Evolutionary conservation across 164 flowering plant genomes (phyloP), one percentile per base, ranked within the genome.

Genomic region (Stephania yunnanensis): DNA sequence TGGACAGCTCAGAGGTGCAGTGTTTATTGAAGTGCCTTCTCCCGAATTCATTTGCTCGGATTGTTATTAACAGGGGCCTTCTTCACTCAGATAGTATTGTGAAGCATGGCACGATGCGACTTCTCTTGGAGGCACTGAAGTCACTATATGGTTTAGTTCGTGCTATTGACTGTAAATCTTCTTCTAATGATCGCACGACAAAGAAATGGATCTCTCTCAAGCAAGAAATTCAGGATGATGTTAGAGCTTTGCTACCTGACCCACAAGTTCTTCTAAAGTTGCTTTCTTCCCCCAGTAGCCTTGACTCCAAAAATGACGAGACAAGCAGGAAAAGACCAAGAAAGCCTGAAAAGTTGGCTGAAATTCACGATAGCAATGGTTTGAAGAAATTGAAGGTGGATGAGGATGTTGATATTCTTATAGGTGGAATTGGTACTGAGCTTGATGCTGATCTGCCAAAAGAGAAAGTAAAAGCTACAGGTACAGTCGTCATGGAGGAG

Each of bases 61-160:
- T 85, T 30, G 86, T 83, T 15, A 84, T 92, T 64, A 92, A 88
- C 55, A 93, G 93, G 85, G 99, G 99, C 52, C 80, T 95, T 82
- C 98, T 89, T 79, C 97, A 92, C 72, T 78, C 92, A 3, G 86
- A 89, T 81, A 66, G 79, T 80, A 81, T 85, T 61, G 90, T 93
- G 72, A 92, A 86, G 80, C 92, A 92, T 84, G 97, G 91, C 74
- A 87, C 93, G 52, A 77, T 93, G 70, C 86, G 89, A 83, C 85
- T 95, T 82, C 89, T 95, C 71, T 74, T 92, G 78, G 96, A 93
- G 85, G 86, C 76, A 36, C 78, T 95, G 67, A 91, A 87, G 84
- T 82, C 91, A 75, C 83, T 92, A 74, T 87, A 88, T 77, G 83
- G 82, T 69, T 77, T 95, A 53, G 5, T 88, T 52, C 58, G 71